Evolutionary conservation across 306 rosid species (phyloP).

Genomic region (Morella rubra): DNA sequence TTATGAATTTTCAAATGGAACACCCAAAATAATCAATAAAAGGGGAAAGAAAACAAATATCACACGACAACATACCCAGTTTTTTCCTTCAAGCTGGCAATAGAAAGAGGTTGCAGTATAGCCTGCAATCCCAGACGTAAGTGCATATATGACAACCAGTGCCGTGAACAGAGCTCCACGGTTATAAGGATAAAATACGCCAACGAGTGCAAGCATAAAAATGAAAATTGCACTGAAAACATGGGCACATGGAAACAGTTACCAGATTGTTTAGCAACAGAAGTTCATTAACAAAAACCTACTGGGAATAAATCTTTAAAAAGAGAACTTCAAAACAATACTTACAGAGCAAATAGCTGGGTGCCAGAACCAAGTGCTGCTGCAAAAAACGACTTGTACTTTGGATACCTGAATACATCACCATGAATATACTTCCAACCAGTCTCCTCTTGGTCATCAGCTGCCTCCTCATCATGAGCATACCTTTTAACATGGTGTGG

Average conservation of each 20-base stretch:
- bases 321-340: slow-evolving; percentile 13
- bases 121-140: slow-evolving; percentile 50
- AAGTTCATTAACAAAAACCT: background rate
- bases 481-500: slow-evolving; percentile 30
- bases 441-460: slow-evolving; percentile 58
- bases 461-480: slow-evolving; percentile 55
- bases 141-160: slow-evolving; percentile 42
- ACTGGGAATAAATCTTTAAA: background rate
- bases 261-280: slow-evolving; percentile 18
- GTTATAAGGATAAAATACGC: slow-evolving; percentile 54
- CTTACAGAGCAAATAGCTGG: slow-evolving; percentile 61
- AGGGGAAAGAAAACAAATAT: background rate
- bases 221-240: slow-evolving; percentile 47
- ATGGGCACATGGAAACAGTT: slow-evolving; percentile 16
- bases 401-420: slow-evolving; percentile 59
- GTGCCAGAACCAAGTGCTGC: slow-evolving; percentile 62
- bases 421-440: slow-evolving; percentile 67
- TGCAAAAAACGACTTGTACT: slow-evolving; percentile 49
- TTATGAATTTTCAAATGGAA: slow-evolving; percentile 12
- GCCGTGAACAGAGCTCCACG: slow-evolving; percentile 56
- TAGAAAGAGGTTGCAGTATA: slow-evolving; percentile 52
- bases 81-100: slow-evolving; percentile 49
- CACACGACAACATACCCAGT: slow-evolving; percentile 34
- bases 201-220: slow-evolving; percentile 52
- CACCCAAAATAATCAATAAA: slow-evolving; percentile 5